Evolutionary conservation across 1,139 yeast species (phyloP).

Genomic region (Suhomyces bolitotheri): DNA sequence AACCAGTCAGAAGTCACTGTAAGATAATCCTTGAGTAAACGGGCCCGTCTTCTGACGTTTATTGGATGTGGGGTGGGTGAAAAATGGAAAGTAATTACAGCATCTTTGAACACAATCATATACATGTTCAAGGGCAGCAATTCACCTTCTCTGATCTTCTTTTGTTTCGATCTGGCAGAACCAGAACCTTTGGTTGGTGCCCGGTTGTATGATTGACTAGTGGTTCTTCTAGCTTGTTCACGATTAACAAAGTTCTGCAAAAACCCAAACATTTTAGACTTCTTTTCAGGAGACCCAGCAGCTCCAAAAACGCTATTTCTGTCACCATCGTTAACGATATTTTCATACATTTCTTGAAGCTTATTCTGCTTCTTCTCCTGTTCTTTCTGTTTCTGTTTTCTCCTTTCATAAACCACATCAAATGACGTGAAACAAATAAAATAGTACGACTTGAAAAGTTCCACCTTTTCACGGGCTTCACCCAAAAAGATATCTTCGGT

Average conservation of each 20-base stretch:
- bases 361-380: constrained; percentile 42
- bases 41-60: constrained; percentile 89
- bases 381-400: constrained; percentile 48
- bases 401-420: constrained; percentile 76
- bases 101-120: constrained; percentile 85
- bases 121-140: constrained; percentile 90
- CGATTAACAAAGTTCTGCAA: constrained; percentile 14
- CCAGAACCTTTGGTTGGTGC: constrained; percentile 20
- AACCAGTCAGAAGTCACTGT: constrained; percentile 96
- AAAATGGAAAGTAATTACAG: constrained; percentile 90
- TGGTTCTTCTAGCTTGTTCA: constrained; percentile 1
- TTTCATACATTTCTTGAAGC: constrained; percentile 41
- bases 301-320: constrained; percentile 23
- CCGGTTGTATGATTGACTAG: constrained; percentile 7
- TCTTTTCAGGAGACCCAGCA: constrained; percentile 22
- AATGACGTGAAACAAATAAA: constrained; percentile 92
- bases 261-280: constrained; percentile 21
- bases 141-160: constrained; percentile 63
- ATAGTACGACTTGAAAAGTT: constrained; percentile 83
- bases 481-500: constrained; percentile 94
- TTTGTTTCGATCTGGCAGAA: constrained; percentile 30
- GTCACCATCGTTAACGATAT: constrained; percentile 17
- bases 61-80: constrained; percentile 95
- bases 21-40: constrained; percentile 81
- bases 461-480: constrained; percentile 94